Evolutionary conservation across 2,329 filamentous ascomycete species (phyloP).

Genomic region (Coniochaeta sp.): DNA sequence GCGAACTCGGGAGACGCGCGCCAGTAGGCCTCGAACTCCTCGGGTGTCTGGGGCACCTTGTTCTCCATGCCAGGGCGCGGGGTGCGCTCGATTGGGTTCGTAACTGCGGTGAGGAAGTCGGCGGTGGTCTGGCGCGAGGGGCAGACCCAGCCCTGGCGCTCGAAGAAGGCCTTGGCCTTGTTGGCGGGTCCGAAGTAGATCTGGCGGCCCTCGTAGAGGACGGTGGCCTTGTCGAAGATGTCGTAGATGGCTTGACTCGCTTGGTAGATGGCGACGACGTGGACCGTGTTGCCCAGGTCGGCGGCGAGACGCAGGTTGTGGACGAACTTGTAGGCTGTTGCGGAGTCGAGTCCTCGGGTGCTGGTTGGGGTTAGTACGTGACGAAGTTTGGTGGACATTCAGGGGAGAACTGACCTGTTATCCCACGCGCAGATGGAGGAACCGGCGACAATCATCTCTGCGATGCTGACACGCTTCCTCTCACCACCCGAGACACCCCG

Average conservation of each 20-base stretch:
- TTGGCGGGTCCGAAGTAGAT: conserved; percentile 66
- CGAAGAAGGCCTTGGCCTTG: conserved; percentile 58
- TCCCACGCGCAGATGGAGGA: conserved; percentile 59
- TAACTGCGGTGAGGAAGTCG: conserved; percentile 65
- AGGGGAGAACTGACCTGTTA: conserved; percentile 43
- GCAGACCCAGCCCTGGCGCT: conserved; percentile 61
- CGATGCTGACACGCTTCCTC: conserved; percentile 74
- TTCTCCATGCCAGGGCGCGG: conserved; percentile 51
- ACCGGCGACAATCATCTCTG: conserved; percentile 64
- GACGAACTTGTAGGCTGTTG: conserved; percentile 68
- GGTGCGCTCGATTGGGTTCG: conserved; percentile 54
- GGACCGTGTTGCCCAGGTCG: conserved; percentile 55
- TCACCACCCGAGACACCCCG: conserved; percentile 67
- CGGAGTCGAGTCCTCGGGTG: conserved; percentile 66
- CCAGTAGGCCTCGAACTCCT: conserved; percentile 56
- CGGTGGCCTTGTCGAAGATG: conserved; percentile 66
- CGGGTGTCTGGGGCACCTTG: conserved; percentile 58
- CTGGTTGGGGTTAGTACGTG: conserved; percentile 16
- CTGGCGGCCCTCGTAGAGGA: conserved; percentile 70
- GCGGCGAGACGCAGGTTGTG: conserved; percentile 58
- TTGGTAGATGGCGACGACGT: conserved; percentile 65
- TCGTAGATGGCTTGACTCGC: conserved; percentile 64
- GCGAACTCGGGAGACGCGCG: conserved; percentile 35
- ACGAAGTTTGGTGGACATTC: too few species aligned
- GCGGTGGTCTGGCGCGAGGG: conserved; percentile 59